These are phyloP conservation scores for Tardiomyces depauwii DNA, from an alignment of 1,139 yeast genomes.

Conservation along the genomic window DNA sequence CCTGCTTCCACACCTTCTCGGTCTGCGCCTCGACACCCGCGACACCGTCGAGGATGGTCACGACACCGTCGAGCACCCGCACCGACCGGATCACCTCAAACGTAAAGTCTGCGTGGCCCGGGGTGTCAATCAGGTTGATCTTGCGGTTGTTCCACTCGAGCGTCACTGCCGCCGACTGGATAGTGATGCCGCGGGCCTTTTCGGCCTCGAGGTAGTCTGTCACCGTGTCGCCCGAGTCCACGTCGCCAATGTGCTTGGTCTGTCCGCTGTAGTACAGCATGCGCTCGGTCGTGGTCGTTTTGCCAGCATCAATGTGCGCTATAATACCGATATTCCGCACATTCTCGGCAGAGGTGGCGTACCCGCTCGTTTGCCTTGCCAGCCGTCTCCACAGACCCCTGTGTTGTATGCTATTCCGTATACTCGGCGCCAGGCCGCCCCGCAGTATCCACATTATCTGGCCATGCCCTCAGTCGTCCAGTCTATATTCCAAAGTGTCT, in stretches of 20 bases:
- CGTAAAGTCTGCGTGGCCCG: slow-evolving; percentile 97
- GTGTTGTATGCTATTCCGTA: no score
- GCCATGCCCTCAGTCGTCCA: no score
- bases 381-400: no score
- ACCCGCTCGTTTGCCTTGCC: no score
- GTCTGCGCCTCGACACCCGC: slow-evolving; percentile 99
- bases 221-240: slow-evolving; percentile 93
- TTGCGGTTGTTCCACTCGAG: slow-evolving; percentile 72
- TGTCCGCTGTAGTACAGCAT: slow-evolving; percentile 84
- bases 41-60: slow-evolving; percentile 84
- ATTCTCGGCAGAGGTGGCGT: slow-evolving; percentile 2
- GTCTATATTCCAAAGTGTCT: no score
- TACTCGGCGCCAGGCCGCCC: no score
- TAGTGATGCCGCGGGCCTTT: slow-evolving; percentile 87
- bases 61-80: slow-evolving; percentile 87
- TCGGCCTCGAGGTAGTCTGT: slow-evolving; percentile 90
- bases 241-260: slow-evolving; percentile 76
- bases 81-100: slow-evolving; percentile 88
- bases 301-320: slow-evolving; percentile 84
- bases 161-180: slow-evolving; percentile 92
- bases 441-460: no score
- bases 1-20: slow-evolving; percentile 93
- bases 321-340: slow-evolving; percentile 71
- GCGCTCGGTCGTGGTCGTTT: slow-evolving; percentile 82
- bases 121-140: slow-evolving; percentile 88